A percentile compares a stretch with the other conserved stretches of the same genome.
These are phyloP conservation scores for Discostella stelligeroides DNA, from an alignment of 108 stramenopile genomes.

Conservation along the genomic window DNA sequence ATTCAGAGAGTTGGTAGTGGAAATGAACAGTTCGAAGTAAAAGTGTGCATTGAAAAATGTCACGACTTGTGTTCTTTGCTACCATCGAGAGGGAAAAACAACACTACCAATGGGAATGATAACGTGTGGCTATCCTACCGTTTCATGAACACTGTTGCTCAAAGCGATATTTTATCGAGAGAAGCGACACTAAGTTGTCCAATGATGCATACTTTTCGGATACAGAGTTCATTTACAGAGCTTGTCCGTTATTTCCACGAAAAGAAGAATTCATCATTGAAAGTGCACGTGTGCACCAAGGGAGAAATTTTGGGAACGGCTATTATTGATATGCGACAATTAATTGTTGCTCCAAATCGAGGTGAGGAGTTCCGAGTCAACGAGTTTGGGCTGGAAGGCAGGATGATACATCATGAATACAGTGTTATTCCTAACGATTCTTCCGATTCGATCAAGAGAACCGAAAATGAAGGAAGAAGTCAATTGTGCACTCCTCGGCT, in stretches of 20 bases:
- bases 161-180: constrained; percentile 34
- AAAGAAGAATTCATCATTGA: constrained; percentile 32
- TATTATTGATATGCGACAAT: constrained; percentile 20
- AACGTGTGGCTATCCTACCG: constrained; percentile 47
- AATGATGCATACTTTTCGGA: constrained; percentile 32
- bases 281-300: constrained; percentile 36
- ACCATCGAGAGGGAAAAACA: neutral
- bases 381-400: constrained; percentile 9
- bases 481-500: constrained; percentile 5
- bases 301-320: constrained; percentile 36
- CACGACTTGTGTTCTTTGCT: constrained; percentile 3
- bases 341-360: constrained; percentile 25
- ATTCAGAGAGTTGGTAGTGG: neutral
- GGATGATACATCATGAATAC: constrained; percentile 25
- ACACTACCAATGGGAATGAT: neutral
- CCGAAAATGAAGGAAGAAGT: neutral
- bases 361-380: too few species aligned
- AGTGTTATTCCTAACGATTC: neutral
- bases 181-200: constrained; percentile 16
- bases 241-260: constrained; percentile 26
- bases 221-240: constrained; percentile 28
- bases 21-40: constrained; percentile 32
- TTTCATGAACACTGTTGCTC: constrained; percentile 29
- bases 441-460: neutral
- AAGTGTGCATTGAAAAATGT: constrained; percentile 34